Percentiles rank a stretch among this genome's conserved stretches.
phyloP scores from a whole-genome alignment of 2,329 filamentous ascomycete genomes.

The Botrytis galanthina region DNA sequence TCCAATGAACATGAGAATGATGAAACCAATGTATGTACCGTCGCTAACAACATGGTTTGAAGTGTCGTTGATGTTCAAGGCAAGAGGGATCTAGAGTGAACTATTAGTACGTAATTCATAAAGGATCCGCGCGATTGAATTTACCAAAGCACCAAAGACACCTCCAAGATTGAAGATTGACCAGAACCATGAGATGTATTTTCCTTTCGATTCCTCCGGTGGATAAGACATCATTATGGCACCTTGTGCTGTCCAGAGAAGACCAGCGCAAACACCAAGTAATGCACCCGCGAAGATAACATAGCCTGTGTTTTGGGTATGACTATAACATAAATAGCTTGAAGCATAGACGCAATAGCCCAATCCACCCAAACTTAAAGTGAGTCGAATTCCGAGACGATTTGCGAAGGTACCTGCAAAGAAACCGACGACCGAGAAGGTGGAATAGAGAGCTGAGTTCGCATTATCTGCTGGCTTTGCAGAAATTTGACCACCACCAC shows the following conservation, averaged over 20 bases:
- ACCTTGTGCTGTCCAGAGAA: conserved; percentile 78
- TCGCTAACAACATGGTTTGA: conserved; percentile 54
- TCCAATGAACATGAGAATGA: conserved; percentile 71
- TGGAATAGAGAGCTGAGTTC: conserved; percentile 46
- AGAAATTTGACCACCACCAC: conserved; percentile 53
- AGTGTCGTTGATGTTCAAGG: conserved; percentile 62
- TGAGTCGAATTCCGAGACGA: conserved; percentile 64
- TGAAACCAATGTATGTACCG: conserved; percentile 79
- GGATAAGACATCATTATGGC: conserved; percentile 89
- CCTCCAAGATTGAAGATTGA: conserved; percentile 89
- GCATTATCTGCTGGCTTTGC: conserved; percentile 45
- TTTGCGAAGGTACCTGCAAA: conserved; percentile 74
- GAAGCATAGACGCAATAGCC: conserved; percentile 70
- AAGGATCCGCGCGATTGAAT: conserved; percentile 20
- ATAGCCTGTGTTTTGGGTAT: conserved; percentile 49
- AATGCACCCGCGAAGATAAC: conserved; percentile 73
- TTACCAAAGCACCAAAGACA: conserved; percentile 70
- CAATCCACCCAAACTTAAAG: conserved; percentile 67
- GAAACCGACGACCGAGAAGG: conserved; percentile 58
- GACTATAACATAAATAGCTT: conserved; percentile 50
- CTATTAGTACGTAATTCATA: background rate
- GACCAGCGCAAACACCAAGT: conserved; percentile 71
- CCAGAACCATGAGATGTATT: conserved; percentile 89
- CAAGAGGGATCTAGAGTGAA: conserved; percentile 58
- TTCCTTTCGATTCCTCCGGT: conserved; percentile 73